These are phyloP conservation scores for Diplosphaera chodatii DNA, from an alignment of 139 green algal species.

Conservation along the genomic window DNA sequence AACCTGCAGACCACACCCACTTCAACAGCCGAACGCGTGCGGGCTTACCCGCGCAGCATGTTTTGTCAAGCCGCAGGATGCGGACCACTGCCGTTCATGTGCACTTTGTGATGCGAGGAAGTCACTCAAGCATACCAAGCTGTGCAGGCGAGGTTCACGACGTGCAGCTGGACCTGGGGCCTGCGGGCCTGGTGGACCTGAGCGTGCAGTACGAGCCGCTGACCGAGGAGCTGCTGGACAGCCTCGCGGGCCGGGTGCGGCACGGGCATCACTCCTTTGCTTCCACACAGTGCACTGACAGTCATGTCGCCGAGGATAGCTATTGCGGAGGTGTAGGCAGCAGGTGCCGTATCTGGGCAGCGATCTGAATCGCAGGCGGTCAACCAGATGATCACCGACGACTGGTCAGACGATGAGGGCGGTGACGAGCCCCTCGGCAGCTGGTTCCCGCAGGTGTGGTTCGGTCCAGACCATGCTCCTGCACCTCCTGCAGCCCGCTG, in stretches of 20 bases:
- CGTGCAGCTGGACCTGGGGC: not conserved
- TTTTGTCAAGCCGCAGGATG: too few species aligned
- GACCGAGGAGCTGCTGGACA: not conserved
- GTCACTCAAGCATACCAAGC: too few species aligned
- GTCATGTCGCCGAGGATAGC: too few species aligned
- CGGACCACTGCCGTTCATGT: not conserved
- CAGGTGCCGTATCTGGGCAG: too few species aligned
- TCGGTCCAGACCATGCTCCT: not conserved
- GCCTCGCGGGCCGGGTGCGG: not conserved
- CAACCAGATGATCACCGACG: constrained; percentile 10
- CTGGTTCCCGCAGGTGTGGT: not conserved
- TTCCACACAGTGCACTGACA: too few species aligned
- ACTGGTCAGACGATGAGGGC: not conserved
- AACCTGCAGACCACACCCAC: too few species aligned
- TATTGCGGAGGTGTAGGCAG: too few species aligned
- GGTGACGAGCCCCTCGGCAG: not conserved
- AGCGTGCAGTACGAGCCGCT: not conserved
- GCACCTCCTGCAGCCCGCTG: too few species aligned
- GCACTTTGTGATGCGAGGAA: too few species aligned
- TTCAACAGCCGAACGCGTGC: too few species aligned
- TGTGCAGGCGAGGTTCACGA: not conserved
- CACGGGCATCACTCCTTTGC: not conserved
- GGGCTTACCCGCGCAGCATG: too few species aligned
- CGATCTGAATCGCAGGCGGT: not conserved
- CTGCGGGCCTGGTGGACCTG: not conserved